Conservation (phyloP, 176 grass and related monocot genomes). For the Eragrostis nindensis region DNA sequence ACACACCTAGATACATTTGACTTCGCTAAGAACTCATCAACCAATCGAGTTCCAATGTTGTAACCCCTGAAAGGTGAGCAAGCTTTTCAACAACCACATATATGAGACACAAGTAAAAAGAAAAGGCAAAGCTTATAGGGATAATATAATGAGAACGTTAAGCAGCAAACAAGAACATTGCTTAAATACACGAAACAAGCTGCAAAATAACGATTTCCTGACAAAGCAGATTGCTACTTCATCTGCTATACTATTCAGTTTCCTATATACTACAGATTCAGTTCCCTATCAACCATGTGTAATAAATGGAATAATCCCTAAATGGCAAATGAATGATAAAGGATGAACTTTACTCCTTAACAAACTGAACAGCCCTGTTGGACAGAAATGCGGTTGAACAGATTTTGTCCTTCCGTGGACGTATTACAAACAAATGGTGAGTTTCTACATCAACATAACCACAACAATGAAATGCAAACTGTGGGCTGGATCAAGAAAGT, state of each 20-base stretch:
- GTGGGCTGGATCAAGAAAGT: not conserved
- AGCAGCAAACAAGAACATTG: not conserved
- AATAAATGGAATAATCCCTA: not conserved
- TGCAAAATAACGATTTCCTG: not conserved
- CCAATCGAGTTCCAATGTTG: slow-evolving; percentile 93
- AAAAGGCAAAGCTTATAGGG: not conserved
- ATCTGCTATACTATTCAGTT: no score
- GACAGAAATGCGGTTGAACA: not conserved
- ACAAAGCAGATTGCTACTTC: not conserved
- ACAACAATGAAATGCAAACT: not conserved
- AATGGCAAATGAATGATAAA: not conserved
- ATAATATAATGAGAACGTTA: not conserved
- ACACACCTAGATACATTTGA: slow-evolving; percentile 94
- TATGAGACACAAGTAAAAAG: not conserved
- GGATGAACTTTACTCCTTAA: not conserved
- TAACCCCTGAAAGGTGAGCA: slow-evolving; percentile 72
- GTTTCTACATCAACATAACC: not conserved
- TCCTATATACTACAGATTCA: slow-evolving; percentile 40
- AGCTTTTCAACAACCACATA: not conserved
- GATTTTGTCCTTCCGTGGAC: not conserved
- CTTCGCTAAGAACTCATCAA: slow-evolving; percentile 96
- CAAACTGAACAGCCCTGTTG: not conserved
- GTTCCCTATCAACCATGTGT: not conserved
- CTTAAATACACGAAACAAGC: not conserved
- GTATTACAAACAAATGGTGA: not conserved